These are phyloP conservation scores for Tephrocybe sp. DNA, from an alignment of 768 basidiomycete species.

Conservation along the genomic window DNA sequence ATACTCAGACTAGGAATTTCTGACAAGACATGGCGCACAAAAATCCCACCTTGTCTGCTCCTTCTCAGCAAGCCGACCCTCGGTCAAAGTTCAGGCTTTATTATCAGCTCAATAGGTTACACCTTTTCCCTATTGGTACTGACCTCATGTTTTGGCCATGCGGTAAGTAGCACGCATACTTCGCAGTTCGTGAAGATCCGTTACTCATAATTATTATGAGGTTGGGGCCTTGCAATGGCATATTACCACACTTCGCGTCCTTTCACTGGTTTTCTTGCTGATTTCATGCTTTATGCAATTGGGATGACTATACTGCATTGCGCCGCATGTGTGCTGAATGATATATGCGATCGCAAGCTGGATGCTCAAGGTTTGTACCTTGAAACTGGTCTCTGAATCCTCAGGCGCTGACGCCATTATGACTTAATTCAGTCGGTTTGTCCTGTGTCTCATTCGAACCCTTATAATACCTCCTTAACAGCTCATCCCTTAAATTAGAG, in stretches of 20 bases:
- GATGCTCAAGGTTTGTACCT: slow-evolving; percentile 16
- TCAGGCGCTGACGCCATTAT: neutral
- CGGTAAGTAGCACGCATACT: neutral
- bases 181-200: neutral
- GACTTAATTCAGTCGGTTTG: neutral
- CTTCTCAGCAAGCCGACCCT: neutral
- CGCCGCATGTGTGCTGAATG: slow-evolving; percentile 15
- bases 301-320: slow-evolving; percentile 9
- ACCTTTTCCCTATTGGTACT: slow-evolving; percentile 8
- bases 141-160: slow-evolving; percentile 11
- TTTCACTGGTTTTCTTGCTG: neutral
- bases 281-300: slow-evolving; percentile 1
- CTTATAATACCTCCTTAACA: neutral
- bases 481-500: neutral
- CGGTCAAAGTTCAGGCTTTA: neutral
- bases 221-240: slow-evolving; percentile 9
- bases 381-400: neutral
- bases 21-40: too few relatives aligned
- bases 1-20: too few relatives aligned
- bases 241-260: neutral
- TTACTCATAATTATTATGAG: slow-evolving; percentile 11
- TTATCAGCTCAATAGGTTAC: slow-evolving; percentile 6
- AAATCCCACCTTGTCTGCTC: neutral
- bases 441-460: neutral
- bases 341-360: slow-evolving; percentile 19